A percentile compares a stretch with the other conserved stretches of the same genome.
Evolutionary conservation across 148 eudicot species (phyloP).

Genomic region (Vaccinium myrtillus): DNA sequence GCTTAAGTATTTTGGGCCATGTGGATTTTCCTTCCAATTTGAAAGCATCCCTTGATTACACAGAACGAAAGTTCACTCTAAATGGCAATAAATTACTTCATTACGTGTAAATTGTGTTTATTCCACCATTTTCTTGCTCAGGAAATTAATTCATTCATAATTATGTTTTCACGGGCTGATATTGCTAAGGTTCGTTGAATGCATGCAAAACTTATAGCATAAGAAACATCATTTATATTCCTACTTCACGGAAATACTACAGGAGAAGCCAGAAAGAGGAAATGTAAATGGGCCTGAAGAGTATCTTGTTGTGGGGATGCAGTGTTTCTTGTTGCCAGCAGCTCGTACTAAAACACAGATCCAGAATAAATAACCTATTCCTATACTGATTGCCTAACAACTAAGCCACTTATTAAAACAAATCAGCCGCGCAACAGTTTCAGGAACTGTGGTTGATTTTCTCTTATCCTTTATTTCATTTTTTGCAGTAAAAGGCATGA

Average conservation of each 20-base stretch:
- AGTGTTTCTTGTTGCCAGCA: neutral
- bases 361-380: neutral
- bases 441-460: neutral
- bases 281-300: neutral
- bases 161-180: neutral
- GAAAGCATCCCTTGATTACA: neutral
- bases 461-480: neutral
- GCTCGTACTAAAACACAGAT: neutral
- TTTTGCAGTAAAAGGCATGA: neutral
- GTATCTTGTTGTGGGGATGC: neutral
- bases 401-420: neutral
- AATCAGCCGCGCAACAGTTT: neutral
- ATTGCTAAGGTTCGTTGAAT: neutral
- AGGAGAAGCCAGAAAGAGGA: neutral
- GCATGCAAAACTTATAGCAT: neutral
- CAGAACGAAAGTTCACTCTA: neutral
- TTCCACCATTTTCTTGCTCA: neutral
- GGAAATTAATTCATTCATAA: neutral
- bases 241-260: neutral
- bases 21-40: neutral
- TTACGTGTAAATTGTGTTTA: neutral
- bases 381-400: neutral
- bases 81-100: neutral
- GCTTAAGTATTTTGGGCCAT: too few relatives aligned
- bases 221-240: neutral